Evolutionary conservation across 768 basidiomycete species (phyloP).

Genomic region (Kwoniella botswanensis): DNA sequence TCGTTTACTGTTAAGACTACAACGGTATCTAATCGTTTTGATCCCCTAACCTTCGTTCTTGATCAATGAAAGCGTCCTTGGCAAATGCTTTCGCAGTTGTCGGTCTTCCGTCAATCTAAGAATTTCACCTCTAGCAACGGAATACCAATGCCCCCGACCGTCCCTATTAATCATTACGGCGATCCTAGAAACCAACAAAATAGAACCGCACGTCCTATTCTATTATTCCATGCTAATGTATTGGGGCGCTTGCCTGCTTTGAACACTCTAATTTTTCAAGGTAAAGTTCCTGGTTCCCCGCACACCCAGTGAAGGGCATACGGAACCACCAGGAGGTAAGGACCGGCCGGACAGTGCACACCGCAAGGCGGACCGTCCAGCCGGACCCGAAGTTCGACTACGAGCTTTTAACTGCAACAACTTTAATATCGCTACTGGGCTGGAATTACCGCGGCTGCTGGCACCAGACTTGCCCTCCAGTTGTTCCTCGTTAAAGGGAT

Average conservation of each 20-base stretch:
- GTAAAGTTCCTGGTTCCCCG: conserved; percentile 77
- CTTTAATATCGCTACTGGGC: conserved; percentile 61
- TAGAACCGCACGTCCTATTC: conserved; percentile 80
- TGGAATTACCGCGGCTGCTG: conserved; percentile 59
- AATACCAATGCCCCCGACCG: conserved; percentile 84
- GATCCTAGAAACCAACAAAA: conserved; percentile 82
- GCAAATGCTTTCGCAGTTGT: conserved; percentile 83
- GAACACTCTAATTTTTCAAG: conserved; percentile 84
- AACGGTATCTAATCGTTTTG: conserved; percentile 82
- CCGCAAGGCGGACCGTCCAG: conserved; percentile 69
- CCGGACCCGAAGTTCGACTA: conserved; percentile 64
- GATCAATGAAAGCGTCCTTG: conserved; percentile 85
- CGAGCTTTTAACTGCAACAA: conserved; percentile 62
- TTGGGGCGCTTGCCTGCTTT: conserved; percentile 77
- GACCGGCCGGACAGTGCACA: conserved; percentile 70
- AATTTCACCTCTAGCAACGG: conserved; percentile 82
- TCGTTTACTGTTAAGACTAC: conserved; percentile 85
- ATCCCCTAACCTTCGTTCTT: conserved; percentile 84
- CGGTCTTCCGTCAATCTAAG: conserved; percentile 80
- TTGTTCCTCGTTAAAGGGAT: conserved; percentile 63
- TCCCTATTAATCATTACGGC: conserved; percentile 80
- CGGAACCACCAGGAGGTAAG: conserved; percentile 75
- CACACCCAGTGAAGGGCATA: conserved; percentile 72
- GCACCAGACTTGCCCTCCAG: conserved; percentile 63
- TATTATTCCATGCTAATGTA: conserved; percentile 84